Evolutionary conservation across 2,329 filamentous ascomycete genomes (phyloP), one percentile per base, ranked within the genome.

Genomic region (Phaeophleospora eucalypticola): DNA sequence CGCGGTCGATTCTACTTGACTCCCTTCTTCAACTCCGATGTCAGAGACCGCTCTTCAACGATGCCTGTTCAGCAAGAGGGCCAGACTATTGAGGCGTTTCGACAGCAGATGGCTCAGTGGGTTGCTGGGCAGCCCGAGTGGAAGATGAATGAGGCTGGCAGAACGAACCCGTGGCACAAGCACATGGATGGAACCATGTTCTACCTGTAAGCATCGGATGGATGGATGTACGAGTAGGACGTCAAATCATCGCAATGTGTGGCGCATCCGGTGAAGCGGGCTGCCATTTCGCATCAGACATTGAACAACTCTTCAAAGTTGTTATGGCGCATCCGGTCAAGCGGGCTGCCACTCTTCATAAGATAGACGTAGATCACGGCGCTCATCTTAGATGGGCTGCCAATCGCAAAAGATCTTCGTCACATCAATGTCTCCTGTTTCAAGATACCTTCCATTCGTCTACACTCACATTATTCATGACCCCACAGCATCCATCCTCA

Each of bases 401-500:
- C n/a, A n/a, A n/a, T n/a, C n/a, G n/a, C n/a, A n/a, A 29, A 29
- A 29, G 24, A 29, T 29, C 24, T 7, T 7, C 7, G 6, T 12
- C 6, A 29, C 6, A 29, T 29, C 6, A 29, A 29, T 6, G 24
- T 12, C 7, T 29, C 24, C 12, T 29, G 24, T 29, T 6, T 12
- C 6, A 29, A 29, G 24, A 29, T 29, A 29, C 12, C 12, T 12
- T 29, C 24, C 24, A 7, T 29, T 6, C 24, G 6, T 7, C 24
- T 12, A 29, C 6, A 29, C 12, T 6, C 7, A 12, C 24, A 29
- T 32, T 51, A n/a, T n/a, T n/a, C n/a, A 51, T 4, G 48, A 51
- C 7, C 36, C 36, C 1, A 51, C 20, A 19, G 20, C 41, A 38
- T 47, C 41, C 48, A 51, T 47, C 37, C 39, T 51, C 1, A 51